Percentiles rank a stretch among this genome's conserved stretches.
These are phyloP conservation scores for Xylaria sp. DNA, from an alignment of 2,329 filamentous ascomycete genomes.

Conservation along the genomic window DNA sequence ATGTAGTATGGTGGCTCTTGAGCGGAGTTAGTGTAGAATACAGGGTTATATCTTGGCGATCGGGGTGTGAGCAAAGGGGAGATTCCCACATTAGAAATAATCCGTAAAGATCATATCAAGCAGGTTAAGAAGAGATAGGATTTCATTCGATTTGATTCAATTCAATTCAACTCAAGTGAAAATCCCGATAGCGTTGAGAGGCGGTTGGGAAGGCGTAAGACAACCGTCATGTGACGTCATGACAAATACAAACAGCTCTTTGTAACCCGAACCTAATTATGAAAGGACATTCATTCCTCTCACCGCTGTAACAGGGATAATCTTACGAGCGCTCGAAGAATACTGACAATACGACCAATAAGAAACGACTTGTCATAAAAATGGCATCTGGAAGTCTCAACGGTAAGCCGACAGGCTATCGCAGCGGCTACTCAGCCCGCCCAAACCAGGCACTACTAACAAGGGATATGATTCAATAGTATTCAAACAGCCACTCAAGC, in stretches of 20 bases:
- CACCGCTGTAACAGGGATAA: neutral
- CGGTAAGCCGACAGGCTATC: conserved; percentile 13
- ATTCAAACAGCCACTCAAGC: conserved; percentile 61
- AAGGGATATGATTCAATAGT: conserved; percentile 46
- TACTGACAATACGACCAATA: too few relatives aligned
- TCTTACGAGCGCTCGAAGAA: neutral
- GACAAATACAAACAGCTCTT: neutral
- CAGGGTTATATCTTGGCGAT: too few relatives aligned
- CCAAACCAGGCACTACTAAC: neutral
- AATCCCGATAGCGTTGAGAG: neutral
- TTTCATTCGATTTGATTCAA: too few relatives aligned
- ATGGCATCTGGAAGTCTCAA: conserved; percentile 31
- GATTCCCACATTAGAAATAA: too few relatives aligned
- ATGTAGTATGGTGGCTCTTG: too few relatives aligned
- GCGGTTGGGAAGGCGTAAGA: neutral
- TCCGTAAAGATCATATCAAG: too few relatives aligned
- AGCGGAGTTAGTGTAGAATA: too few relatives aligned
- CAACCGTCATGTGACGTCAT: conserved; percentile 13
- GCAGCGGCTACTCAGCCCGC: neutral
- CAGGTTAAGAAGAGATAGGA: too few relatives aligned
- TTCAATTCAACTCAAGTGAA: neutral
- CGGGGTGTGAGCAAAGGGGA: too few relatives aligned
- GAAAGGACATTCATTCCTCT: neutral
- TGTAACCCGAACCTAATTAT: neutral
- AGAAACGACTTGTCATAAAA: neutral